Conservation (phyloP, 192 early-diverging fungal genomes). For the Coemansia sp. region DNA sequence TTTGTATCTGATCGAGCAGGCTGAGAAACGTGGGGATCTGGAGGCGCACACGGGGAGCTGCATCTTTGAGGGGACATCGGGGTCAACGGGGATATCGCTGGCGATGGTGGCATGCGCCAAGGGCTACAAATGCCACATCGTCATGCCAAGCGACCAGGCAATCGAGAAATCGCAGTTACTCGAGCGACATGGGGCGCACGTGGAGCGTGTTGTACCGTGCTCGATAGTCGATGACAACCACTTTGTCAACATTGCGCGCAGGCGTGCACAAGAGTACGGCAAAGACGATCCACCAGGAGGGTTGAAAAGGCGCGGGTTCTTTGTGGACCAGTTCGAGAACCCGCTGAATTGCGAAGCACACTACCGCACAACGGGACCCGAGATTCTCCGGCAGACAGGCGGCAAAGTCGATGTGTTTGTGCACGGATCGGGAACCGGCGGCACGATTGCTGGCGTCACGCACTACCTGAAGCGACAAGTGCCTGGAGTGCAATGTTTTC, state of each 20-base stretch:
- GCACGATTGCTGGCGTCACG: constrained; percentile 89
- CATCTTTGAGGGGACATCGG: constrained; percentile 94
- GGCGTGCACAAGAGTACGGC: constrained; percentile 68
- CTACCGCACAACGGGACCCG: constrained; percentile 82
- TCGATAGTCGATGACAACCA: constrained; percentile 89
- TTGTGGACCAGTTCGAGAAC: constrained; percentile 96
- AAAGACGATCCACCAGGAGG: background rate
- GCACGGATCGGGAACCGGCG: constrained; percentile 88
- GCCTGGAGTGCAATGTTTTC: constrained; percentile 62
- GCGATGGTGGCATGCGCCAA: constrained; percentile 86
- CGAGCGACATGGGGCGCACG: constrained; percentile 77
- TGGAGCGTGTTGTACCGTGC: constrained; percentile 88
- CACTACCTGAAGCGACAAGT: constrained; percentile 74
- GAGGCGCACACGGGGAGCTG: constrained; percentile 71
- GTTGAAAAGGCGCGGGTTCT: constrained; percentile 61
- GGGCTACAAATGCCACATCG: constrained; percentile 92
- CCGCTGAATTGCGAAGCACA: constrained; percentile 80
- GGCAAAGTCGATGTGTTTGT: constrained; percentile 82
- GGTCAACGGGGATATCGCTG: constrained; percentile 93
- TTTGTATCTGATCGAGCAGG: constrained; percentile 76
- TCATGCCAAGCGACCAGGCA: constrained; percentile 95
- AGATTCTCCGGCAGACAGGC: constrained; percentile 65
- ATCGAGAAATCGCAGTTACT: constrained; percentile 86
- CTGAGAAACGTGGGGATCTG: constrained; percentile 69
- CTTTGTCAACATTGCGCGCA: constrained; percentile 87